Conservation (phyloP, 345 rosid genomes). For the Geranium brycei region DNA sequence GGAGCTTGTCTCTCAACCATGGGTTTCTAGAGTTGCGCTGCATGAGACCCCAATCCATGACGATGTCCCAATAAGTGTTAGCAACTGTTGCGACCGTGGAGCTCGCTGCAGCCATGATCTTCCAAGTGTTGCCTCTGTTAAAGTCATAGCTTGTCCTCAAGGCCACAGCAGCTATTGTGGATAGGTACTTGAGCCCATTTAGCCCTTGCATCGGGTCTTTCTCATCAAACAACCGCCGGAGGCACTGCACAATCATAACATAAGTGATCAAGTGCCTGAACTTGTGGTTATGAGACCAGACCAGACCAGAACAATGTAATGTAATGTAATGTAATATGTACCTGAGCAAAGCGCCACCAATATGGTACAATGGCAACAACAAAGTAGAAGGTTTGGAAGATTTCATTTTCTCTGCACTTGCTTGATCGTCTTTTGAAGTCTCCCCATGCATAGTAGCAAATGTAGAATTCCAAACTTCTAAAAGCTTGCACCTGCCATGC, state of each 20-base stretch:
- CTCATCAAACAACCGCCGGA: conserved; percentile 91
- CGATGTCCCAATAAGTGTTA: conserved; percentile 98
- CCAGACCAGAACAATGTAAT: too few species aligned
- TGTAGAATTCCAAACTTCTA: conserved; percentile 4
- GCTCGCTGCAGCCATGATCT: conserved; percentile 55
- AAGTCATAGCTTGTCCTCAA: conserved; percentile 82
- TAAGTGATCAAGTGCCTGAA: background rate
- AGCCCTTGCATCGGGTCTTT: conserved; percentile 59
- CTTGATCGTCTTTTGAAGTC: conserved; percentile 25
- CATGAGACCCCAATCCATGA: conserved; percentile 96
- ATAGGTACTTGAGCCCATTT: conserved; percentile 86
- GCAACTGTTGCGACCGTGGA: conserved; percentile 80
- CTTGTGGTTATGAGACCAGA: too few species aligned
- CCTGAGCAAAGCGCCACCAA: conserved; percentile 69
- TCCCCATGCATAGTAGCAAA: conserved; percentile 16
- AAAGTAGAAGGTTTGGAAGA: conserved; percentile 34
- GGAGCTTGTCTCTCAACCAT: conserved; percentile 93
- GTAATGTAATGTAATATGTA: conserved; percentile 3
- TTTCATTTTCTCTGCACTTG: conserved; percentile 28
- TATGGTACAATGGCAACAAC: conserved; percentile 48
- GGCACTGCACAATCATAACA: conserved; percentile 43
- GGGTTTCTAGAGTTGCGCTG: conserved; percentile 76
- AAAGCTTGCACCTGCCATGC: conserved; percentile 3
- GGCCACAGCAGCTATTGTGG: conserved; percentile 96
- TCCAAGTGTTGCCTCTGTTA: conserved; percentile 48